Conservation (phyloP, 345 rosid species). For the Euphorbia tirucalli region DNA sequence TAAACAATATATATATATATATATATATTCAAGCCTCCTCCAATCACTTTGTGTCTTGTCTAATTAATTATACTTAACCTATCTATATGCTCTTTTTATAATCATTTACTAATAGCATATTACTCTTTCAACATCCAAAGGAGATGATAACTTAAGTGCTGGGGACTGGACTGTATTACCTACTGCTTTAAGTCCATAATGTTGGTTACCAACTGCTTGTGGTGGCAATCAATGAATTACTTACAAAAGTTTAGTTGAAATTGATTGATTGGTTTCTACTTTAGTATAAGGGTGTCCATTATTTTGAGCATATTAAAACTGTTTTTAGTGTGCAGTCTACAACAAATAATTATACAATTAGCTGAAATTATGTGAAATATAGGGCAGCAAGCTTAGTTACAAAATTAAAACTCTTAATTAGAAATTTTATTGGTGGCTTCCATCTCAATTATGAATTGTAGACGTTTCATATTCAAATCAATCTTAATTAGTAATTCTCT, state of each 20-base stretch:
- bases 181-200: background rate
- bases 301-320: background rate
- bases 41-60: too few relatives aligned
- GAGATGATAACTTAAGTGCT: background rate
- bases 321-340: too few relatives aligned
- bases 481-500: too few relatives aligned
- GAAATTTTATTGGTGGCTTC: too few relatives aligned
- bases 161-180: background rate
- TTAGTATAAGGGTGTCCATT: background rate
- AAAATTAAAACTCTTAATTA: too few relatives aligned
- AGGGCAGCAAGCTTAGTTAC: too few relatives aligned
- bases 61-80: background rate
- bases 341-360: too few relatives aligned
- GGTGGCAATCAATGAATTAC: background rate
- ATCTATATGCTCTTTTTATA: background rate
- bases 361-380: too few relatives aligned
- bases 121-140: background rate
- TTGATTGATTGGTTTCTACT: background rate
- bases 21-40: too few relatives aligned
- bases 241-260: background rate
- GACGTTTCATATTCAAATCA: too few relatives aligned
- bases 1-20: background rate
- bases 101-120: background rate
- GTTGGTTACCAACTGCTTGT: slow-evolving; percentile 7
- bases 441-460: too few relatives aligned